phyloP scores from a whole-genome alignment of 2,329 filamentous ascomycete genomes.

The Madurella mycetomatis region DNA sequence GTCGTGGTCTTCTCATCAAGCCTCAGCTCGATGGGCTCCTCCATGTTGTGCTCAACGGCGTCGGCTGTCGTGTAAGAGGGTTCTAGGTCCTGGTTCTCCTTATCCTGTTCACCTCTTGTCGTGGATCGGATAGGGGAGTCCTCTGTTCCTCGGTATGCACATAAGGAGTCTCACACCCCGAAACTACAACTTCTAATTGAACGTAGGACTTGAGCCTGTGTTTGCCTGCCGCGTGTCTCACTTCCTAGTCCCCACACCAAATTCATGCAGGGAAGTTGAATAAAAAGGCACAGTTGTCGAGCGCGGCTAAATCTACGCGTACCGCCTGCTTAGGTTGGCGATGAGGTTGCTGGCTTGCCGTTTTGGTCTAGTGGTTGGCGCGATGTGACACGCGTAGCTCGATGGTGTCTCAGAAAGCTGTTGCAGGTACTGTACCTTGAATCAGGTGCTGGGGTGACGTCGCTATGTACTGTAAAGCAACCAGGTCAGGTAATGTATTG shows the following conservation, averaged over 20 bases:
- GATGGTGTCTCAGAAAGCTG: no score
- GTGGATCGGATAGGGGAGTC: not conserved
- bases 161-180: not conserved
- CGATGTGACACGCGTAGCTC: no score
- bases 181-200: not conserved
- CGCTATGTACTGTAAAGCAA: no score
- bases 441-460: no score
- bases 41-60: conserved; percentile 3
- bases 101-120: not conserved
- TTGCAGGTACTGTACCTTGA: no score
- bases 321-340: no score
- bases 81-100: not conserved
- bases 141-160: not conserved
- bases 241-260: not conserved
- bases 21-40: conserved; percentile 1
- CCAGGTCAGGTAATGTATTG: no score
- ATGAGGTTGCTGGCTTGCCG: not conserved
- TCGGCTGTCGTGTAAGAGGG: not conserved
- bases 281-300: no score
- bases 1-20: conserved; percentile 13
- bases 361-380: no score
- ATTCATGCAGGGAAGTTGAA: not conserved
- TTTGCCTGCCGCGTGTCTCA: conserved; percentile 10
- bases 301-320: no score
- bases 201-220: not conserved